phyloP scores from a whole-genome alignment of 495 filamentous ascomycete genomes.

The Aspergillus baeticus region DNA sequence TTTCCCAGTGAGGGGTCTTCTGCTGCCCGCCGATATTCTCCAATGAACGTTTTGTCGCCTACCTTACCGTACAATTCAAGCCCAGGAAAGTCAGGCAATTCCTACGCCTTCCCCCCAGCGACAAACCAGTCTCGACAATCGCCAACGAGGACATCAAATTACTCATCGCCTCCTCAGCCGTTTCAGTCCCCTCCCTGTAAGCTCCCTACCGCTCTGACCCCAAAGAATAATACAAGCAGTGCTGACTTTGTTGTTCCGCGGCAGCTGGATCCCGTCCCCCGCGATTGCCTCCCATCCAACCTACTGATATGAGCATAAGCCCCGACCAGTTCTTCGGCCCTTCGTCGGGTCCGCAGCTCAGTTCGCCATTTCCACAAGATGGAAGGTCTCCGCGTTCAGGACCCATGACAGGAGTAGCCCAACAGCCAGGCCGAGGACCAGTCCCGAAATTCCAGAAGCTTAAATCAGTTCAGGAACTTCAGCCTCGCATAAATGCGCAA shows the following conservation, averaged over 20 bases:
- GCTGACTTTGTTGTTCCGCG: slow-evolving; percentile 1
- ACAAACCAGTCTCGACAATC: slow-evolving; percentile 52
- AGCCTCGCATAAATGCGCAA: slow-evolving; percentile 80
- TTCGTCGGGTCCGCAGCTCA: slow-evolving; percentile 66
- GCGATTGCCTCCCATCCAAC: slow-evolving; percentile 68
- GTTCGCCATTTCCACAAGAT: slow-evolving; percentile 69
- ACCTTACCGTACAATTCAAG: slow-evolving; percentile 55
- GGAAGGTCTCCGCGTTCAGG: slow-evolving; percentile 66
- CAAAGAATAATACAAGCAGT: neutral
- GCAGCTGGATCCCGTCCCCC: slow-evolving; percentile 39
- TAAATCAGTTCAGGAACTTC: slow-evolving; percentile 67
- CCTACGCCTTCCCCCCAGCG: slow-evolving; percentile 44
- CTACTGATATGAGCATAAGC: slow-evolving; percentile 58
- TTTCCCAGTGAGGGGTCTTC: slow-evolving; percentile 73
- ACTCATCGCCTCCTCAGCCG: slow-evolving; percentile 61
- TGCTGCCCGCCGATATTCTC: slow-evolving; percentile 89
- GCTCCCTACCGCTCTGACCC: slow-evolving; percentile 20
- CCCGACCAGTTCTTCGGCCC: slow-evolving; percentile 68
- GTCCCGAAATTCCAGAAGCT: slow-evolving; percentile 87
- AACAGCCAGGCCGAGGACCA: slow-evolving; percentile 60
- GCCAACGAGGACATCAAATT: slow-evolving; percentile 55
- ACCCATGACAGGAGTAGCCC: slow-evolving; percentile 39
- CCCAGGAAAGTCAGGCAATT: slow-evolving; percentile 54
- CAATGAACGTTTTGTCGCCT: slow-evolving; percentile 79
- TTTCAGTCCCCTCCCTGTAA: slow-evolving; percentile 63